Conservation (phyloP, 306 rosid genomes). For the Citrullus mucosospermus region DNA sequence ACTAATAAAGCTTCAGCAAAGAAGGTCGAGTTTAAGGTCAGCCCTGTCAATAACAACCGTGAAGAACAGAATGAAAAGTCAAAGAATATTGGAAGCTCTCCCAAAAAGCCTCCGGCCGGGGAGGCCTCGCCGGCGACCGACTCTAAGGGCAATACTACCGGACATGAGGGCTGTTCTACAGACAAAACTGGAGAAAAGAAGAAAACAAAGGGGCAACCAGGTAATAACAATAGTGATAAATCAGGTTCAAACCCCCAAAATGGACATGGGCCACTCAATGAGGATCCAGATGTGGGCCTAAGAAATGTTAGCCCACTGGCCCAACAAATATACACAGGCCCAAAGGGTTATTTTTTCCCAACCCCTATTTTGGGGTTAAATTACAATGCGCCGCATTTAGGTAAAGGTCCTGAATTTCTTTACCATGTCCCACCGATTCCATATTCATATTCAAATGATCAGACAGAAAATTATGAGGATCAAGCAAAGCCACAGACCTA, state of each 20-base stretch:
- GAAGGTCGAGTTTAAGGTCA: slow-evolving; percentile 20
- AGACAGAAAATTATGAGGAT: slow-evolving; percentile 16
- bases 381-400: slow-evolving; percentile 27
- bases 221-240: slow-evolving; percentile 10
- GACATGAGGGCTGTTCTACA: slow-evolving; percentile 6
- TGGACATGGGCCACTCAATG: slow-evolving; percentile 11
- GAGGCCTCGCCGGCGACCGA: slow-evolving; percentile 6
- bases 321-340: slow-evolving; percentile 16
- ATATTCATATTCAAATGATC: slow-evolving; percentile 23
- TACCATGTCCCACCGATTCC: slow-evolving; percentile 25
- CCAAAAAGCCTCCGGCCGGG: slow-evolving; percentile 13
- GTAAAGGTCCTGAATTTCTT: slow-evolving; percentile 22
- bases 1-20: slow-evolving; percentile 14
- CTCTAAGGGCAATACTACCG: slow-evolving; percentile 1
- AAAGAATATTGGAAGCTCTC: slow-evolving; percentile 9
- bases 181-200: slow-evolving; percentile 5
- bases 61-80: slow-evolving; percentile 16
- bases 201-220: slow-evolving; percentile 24
- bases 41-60: slow-evolving; percentile 1
- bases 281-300: slow-evolving; percentile 10
- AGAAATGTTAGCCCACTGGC: slow-evolving; percentile 30
- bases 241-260: slow-evolving; percentile 3
- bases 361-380: slow-evolving; percentile 19
- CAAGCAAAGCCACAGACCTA: slow-evolving; percentile 25
- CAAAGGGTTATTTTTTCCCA: slow-evolving; percentile 22